Evolutionary conservation across 2,329 filamentous ascomycete genomes (phyloP).

Genomic region (Dothistroma pini): DNA sequence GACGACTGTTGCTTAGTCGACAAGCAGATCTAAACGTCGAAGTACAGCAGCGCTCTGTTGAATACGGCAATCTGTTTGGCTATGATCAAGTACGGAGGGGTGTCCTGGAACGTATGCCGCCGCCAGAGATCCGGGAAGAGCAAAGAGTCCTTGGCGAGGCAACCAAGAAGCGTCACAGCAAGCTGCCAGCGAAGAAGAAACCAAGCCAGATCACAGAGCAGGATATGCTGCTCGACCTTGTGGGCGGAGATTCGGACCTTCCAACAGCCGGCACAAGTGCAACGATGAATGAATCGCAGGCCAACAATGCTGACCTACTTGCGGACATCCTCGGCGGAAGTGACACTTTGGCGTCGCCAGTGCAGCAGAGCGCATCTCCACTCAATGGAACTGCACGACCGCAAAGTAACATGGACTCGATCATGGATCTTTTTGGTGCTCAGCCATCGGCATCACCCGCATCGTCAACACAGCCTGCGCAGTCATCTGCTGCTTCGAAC

Average conservation of each 20-base stretch:
- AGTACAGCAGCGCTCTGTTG: constrained; percentile 91
- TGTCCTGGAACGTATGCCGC: constrained; percentile 95
- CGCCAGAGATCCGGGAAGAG: constrained; percentile 94
- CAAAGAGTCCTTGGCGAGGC: constrained; percentile 85
- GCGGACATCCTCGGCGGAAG: constrained; percentile 85
- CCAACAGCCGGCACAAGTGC: constrained; percentile 55
- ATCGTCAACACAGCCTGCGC: constrained; percentile 31
- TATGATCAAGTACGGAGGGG: constrained; percentile 83
- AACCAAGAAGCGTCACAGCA: constrained; percentile 46
- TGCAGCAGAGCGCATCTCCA: constrained; percentile 35
- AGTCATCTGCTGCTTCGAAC: constrained; percentile 34
- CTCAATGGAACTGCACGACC: constrained; percentile 23
- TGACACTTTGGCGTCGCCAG: constrained; percentile 47
- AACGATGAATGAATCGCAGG: constrained; percentile 54
- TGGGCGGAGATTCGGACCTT: constrained; percentile 64
- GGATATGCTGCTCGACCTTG: constrained; percentile 86
- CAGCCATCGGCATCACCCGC: constrained; percentile 35
- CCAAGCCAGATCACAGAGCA: constrained; percentile 81
- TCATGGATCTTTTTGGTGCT: constrained; percentile 83
- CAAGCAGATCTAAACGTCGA: constrained; percentile 90
- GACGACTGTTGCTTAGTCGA: constrained; percentile 70
- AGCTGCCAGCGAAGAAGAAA: constrained; percentile 67
- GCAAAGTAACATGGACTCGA: constrained; percentile 52
- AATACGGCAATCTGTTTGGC: constrained; percentile 91
- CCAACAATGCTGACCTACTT: constrained; percentile 77